These are phyloP conservation scores for Huiozyma naganishii DNA, from an alignment of 805 yeast species.

Conservation along the genomic window DNA sequence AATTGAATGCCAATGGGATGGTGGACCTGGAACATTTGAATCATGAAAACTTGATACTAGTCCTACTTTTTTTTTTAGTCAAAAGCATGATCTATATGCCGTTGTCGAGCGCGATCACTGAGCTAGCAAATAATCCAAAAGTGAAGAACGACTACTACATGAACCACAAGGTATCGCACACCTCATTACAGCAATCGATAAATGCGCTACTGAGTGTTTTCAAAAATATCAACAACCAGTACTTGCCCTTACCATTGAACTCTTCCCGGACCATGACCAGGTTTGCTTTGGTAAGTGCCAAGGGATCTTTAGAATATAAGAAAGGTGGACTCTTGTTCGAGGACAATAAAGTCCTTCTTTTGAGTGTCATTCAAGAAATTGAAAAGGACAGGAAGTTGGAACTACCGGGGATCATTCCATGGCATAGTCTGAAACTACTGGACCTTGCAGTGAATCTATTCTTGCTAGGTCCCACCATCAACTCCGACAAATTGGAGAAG, in stretches of 20 bases:
- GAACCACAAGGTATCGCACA: constrained; percentile 44
- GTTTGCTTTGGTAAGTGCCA: constrained; percentile 53
- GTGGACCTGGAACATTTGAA: constrained; percentile 21
- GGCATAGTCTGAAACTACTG: constrained; percentile 42
- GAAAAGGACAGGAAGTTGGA: constrained; percentile 41
- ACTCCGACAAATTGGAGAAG: constrained; percentile 22
- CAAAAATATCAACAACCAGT: constrained; percentile 31
- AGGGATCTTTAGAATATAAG: constrained; percentile 71
- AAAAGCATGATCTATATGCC: constrained; percentile 57
- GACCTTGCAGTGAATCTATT: constrained; percentile 53
- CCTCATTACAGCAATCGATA: constrained; percentile 59
- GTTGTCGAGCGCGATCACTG: constrained; percentile 32
- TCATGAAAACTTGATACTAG: constrained; percentile 42
- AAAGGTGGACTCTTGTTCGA: constrained; percentile 74
- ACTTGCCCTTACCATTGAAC: constrained; percentile 56
- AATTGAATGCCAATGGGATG: constrained; percentile 47
- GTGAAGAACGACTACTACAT: not conserved
- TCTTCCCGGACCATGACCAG: constrained; percentile 53
- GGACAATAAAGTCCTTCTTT: constrained; percentile 50
- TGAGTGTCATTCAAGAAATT: constrained; percentile 39
- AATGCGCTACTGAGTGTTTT: constrained; percentile 48
- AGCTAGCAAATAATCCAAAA: not conserved
- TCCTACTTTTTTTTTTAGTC: constrained; percentile 51
- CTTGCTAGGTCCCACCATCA: constrained; percentile 39
- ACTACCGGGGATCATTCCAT: constrained; percentile 52